Evolutionary conservation across 1,284 basidiomycete species (phyloP).

Genomic region (Bondarzewia mesenterica): DNA sequence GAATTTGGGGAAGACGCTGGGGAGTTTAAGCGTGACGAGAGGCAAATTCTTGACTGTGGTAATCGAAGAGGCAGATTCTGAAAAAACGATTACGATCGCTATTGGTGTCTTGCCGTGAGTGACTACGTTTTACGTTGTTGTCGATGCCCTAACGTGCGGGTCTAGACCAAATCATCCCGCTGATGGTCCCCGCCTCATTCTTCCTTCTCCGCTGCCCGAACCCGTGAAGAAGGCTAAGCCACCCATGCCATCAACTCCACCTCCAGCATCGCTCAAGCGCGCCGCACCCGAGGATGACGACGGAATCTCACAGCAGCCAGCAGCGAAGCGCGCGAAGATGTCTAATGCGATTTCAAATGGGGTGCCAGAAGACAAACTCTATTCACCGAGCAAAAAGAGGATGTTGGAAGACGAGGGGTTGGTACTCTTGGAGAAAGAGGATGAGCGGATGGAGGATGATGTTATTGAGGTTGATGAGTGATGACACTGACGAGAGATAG

Average conservation of each 20-base stretch:
- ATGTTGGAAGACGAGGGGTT: conserved; percentile 66
- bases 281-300: conserved; percentile 48
- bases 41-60: conserved; percentile 84
- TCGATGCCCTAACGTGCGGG: neutral
- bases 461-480: conserved; percentile 53
- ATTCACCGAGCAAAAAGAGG: conserved; percentile 55
- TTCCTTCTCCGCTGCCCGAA: conserved; percentile 53
- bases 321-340: conserved; percentile 41
- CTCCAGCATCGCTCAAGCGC: conserved; percentile 45
- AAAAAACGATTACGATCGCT: conserved; percentile 66
- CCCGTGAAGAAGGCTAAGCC: conserved; percentile 42
- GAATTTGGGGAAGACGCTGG: conserved; percentile 66
- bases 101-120: conserved; percentile 68
- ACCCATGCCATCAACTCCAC: conserved; percentile 27
- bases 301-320: conserved; percentile 29
- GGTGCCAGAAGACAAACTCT: conserved; percentile 9
- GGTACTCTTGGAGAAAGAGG: conserved; percentile 50
- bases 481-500: no score
- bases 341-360: conserved; percentile 11
- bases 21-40: conserved; percentile 58
- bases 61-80: conserved; percentile 80
- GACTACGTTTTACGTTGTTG: conserved; percentile 10
- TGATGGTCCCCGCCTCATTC: conserved; percentile 43
- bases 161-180: conserved; percentile 42
- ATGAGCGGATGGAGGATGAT: conserved; percentile 42